These are phyloP conservation scores for Macrophomina tecta DNA, from an alignment of 2,329 filamentous ascomycete species.

Conservation along the genomic window DNA sequence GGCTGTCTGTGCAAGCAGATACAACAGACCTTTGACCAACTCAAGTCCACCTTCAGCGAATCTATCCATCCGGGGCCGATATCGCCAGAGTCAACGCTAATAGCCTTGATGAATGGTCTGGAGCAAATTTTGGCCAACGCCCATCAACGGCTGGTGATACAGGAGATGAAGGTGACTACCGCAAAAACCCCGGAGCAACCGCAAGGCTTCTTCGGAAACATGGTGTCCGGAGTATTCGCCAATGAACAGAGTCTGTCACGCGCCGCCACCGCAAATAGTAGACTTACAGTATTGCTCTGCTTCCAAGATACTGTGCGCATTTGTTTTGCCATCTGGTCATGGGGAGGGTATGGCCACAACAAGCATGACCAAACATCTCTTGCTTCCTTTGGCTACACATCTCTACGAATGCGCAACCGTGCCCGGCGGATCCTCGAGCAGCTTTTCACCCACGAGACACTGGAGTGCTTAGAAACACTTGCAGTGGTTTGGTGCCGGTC, in stretches of 20 bases:
- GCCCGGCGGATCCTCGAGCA: slow-evolving; percentile 89
- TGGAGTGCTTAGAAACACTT: slow-evolving; percentile 92
- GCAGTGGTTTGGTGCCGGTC: slow-evolving; percentile 79
- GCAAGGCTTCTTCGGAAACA: slow-evolving; percentile 90
- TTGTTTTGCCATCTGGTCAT: slow-evolving; percentile 94
- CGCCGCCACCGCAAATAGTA: slow-evolving; percentile 86
- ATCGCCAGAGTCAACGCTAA: slow-evolving; percentile 73
- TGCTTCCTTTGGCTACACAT: slow-evolving; percentile 90
- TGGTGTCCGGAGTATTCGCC: slow-evolving; percentile 89
- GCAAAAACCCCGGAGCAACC: slow-evolving; percentile 81
- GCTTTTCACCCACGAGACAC: slow-evolving; percentile 86
- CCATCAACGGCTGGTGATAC: slow-evolving; percentile 79
- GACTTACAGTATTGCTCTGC: slow-evolving; percentile 90
- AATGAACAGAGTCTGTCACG: slow-evolving; percentile 78
- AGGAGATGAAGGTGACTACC: slow-evolving; percentile 72
- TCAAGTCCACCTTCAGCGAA: slow-evolving; percentile 68
- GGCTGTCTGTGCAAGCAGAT: slow-evolving; percentile 87
- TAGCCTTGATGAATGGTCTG: slow-evolving; percentile 88
- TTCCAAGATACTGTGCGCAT: slow-evolving; percentile 95
- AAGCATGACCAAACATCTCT: slow-evolving; percentile 70
- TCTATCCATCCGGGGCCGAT: slow-evolving; percentile 39
- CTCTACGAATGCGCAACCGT: slow-evolving; percentile 86
- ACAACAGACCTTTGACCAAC: slow-evolving; percentile 70
- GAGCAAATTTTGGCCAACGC: slow-evolving; percentile 88
- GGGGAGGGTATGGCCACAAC: slow-evolving; percentile 70